Evolutionary conservation across 2,329 filamentous ascomycete genomes (phyloP), one percentile per base, ranked within the genome.

Genomic region (Aspergillus persii): DNA sequence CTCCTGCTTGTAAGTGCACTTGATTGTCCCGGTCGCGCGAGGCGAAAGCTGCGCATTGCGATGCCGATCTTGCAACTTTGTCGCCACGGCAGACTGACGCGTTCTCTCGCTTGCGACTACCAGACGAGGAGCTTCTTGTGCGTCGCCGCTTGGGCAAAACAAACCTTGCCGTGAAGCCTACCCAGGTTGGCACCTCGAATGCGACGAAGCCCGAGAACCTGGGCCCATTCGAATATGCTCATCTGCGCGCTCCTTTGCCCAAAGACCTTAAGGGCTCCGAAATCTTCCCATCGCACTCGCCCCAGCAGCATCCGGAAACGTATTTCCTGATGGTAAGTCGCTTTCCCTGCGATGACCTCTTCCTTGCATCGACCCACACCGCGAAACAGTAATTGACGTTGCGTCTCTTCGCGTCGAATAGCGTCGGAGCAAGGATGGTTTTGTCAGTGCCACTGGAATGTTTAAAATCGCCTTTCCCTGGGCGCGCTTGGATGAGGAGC

Each of bases 221-320:
- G 61, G 92, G 91, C 54, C 86, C 89, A 50, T 96, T 99, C 74
- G 95, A 98, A 77, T 99, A 99, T 76, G 94, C 93, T 65, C 95
- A 99, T 74, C 83, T 99, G 53, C 90, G 94, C 71, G 94, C 93
- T 61, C 94, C 95, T 12, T 80, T 99, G 50, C 95, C 95, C 53
- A 95, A 93, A 77, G 92, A 95, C 64, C 88, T 98, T 67, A 86
- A 88, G 61, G 84, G 84, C 30, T 96, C 93, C 5, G 95, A 95
- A 71, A 96, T 99, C 70, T 98, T 98, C 81, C 89, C 91, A 70
- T 89, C 88, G 60, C 88, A 88, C 73, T 76, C 78, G 8, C 79
- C 83, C 56, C 75, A 81, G 61, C 76, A 81, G 63, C 84, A 81
- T 61, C 94, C 95, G 4, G 92, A 92, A 74, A 95, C 91, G 67